Conservation (phyloP, 371 early-diverging fungal species). For the Mucor indicus region DNA sequence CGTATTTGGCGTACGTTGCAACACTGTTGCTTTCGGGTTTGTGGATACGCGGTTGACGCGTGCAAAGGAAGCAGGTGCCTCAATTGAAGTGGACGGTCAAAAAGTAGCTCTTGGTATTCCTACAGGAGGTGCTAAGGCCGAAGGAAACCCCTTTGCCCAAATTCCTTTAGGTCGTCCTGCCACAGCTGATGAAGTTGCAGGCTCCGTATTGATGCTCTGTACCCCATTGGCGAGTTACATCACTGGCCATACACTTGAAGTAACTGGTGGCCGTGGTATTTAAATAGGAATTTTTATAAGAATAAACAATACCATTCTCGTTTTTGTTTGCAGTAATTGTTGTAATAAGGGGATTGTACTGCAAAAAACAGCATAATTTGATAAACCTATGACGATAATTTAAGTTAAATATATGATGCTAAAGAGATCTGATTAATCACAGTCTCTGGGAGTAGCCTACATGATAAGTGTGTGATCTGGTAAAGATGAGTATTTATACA, state of each 20-base stretch:
- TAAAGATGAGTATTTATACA: too few species aligned
- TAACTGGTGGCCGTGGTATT: slow-evolving; percentile 71
- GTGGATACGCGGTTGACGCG: slow-evolving; percentile 69
- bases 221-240: slow-evolving; percentile 60
- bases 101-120: slow-evolving; percentile 69
- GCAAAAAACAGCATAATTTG: too few species aligned
- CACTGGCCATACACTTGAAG: slow-evolving; percentile 65
- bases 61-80: slow-evolving; percentile 66
- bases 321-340: too few species aligned
- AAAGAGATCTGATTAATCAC: too few species aligned
- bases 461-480: too few species aligned
- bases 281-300: too few species aligned
- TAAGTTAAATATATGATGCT: too few species aligned
- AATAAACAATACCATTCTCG: too few species aligned
- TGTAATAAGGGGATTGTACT: too few species aligned
- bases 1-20: slow-evolving; percentile 58
- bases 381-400: too few species aligned
- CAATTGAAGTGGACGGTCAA: slow-evolving; percentile 62
- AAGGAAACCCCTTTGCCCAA: slow-evolving; percentile 46
- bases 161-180: slow-evolving; percentile 66
- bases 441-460: too few species aligned
- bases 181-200: slow-evolving; percentile 66
- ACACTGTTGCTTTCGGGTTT: slow-evolving; percentile 68
- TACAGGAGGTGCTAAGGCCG: slow-evolving; percentile 43
- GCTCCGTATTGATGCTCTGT: slow-evolving; percentile 60